Evolutionary conservation across 768 basidiomycete genomes (phyloP).

Genomic region (Cyathus striatus): DNA sequence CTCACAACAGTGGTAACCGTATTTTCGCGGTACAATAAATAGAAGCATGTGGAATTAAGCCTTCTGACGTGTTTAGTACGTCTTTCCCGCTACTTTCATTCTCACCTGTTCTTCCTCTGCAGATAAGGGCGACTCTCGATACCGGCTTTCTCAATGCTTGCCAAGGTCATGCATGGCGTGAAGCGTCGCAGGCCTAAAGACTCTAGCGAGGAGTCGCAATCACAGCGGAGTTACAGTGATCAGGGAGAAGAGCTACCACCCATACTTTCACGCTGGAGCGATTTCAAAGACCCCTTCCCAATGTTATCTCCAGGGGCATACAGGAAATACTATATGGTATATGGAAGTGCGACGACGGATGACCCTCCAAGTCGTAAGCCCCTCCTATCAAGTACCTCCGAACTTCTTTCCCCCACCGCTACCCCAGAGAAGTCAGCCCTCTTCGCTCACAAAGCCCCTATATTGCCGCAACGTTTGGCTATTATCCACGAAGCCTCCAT

Average conservation of each 20-base stretch:
- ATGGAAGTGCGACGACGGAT: conserved; percentile 5
- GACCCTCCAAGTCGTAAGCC: conserved; percentile 12
- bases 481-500: conserved; percentile 18
- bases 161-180: conserved; percentile 19
- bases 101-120: too few species aligned
- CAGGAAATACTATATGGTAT: conserved; percentile 28
- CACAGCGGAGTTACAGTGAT: background rate
- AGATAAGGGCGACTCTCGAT: too few species aligned
- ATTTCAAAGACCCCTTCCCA: conserved; percentile 33
- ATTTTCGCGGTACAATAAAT: conserved; percentile 1
- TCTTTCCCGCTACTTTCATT: background rate
- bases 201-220: conserved; percentile 4
- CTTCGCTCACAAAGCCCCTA: conserved; percentile 7
- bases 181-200: conserved; percentile 14
- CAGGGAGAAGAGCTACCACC: conserved; percentile 21
- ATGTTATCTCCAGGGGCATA: conserved; percentile 36
- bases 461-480: background rate
- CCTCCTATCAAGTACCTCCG: conserved; percentile 12
- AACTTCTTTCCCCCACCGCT: conserved; percentile 13
- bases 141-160: too few species aligned
- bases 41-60: background rate
- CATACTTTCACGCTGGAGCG: conserved; percentile 28
- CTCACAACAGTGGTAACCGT: background rate
- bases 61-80: background rate
- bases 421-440: conserved; percentile 11